These are phyloP conservation scores for Dorcoceras hygrometricum DNA, from an alignment of 257 asterid species.

Conservation along the genomic window DNA sequence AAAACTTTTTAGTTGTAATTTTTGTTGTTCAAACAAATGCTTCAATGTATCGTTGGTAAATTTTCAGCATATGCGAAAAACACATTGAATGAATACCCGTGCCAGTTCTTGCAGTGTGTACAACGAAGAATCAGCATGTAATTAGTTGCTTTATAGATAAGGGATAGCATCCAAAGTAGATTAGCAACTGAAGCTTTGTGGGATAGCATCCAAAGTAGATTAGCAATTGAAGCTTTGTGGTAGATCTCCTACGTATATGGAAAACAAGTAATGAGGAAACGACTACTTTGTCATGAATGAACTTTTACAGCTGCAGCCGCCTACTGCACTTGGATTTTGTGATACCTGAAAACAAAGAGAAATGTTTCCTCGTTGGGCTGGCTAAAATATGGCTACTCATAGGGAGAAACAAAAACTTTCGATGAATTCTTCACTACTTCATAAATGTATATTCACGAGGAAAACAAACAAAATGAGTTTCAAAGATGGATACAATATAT, in stretches of 20 bases:
- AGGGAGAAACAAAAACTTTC: background rate
- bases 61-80: background rate
- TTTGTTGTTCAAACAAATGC: background rate
- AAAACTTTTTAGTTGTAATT: background rate
- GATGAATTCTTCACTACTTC: background rate
- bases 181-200: slow-evolving; percentile 17
- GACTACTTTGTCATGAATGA: slow-evolving; percentile 67
- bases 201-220: background rate
- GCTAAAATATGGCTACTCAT: background rate
- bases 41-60: background rate
- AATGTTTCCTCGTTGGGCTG: background rate
- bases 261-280: slow-evolving; percentile 1
- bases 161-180: background rate
- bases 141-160: slow-evolving; percentile 23
- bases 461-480: background rate
- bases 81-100: background rate
- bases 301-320: slow-evolving; percentile 96
- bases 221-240: slow-evolving; percentile 18
- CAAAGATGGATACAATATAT: background rate
- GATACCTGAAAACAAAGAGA: slow-evolving; percentile 57
- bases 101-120: slow-evolving; percentile 18
- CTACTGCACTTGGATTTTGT: slow-evolving; percentile 87
- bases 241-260: slow-evolving; percentile 6
- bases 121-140: slow-evolving; percentile 28
- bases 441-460: background rate